Percentiles rank a stretch among this genome's conserved stretches.
Conservation (phyloP, 1,284 basidiomycete species). For the Exobasidium cylindrosporum region DNA sequence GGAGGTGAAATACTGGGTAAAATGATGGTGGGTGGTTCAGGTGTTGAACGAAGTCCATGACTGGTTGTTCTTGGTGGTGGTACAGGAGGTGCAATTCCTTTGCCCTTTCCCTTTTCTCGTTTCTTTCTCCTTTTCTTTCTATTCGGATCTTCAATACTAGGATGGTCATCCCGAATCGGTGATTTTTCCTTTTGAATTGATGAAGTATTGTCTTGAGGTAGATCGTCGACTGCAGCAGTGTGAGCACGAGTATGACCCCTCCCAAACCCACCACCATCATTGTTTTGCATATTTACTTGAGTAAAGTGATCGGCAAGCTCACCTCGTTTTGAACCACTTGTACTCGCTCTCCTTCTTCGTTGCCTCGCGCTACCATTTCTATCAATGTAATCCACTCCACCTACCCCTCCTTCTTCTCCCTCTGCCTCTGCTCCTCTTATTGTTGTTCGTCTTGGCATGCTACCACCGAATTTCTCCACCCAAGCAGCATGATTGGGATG, state of each 20-base stretch:
- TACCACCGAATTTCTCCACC: conserved; percentile 14
- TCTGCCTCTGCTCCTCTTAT: background rate
- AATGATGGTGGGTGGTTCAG: background rate
- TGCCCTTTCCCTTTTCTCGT: conserved; percentile 12
- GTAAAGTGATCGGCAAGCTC: background rate
- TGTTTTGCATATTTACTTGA: background rate
- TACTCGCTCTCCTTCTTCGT: background rate
- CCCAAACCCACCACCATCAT: background rate
- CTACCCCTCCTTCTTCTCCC: background rate
- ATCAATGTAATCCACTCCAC: background rate
- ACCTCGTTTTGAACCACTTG: conserved; percentile 1
- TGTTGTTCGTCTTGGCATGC: conserved; percentile 5
- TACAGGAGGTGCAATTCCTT: conserved; percentile 11
- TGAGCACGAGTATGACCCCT: background rate
- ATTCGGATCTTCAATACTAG: background rate
- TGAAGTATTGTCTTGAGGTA: background rate
- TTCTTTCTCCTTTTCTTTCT: conserved; percentile 4
- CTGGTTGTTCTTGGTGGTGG: conserved; percentile 17
- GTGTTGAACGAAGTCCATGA: background rate
- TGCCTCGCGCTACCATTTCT: background rate
- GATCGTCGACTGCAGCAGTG: background rate
- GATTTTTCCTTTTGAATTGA: background rate
- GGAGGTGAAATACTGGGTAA: background rate
- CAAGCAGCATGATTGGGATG: conserved; percentile 19
- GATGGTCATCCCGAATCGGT: background rate